phyloP scores from a whole-genome alignment of 768 basidiomycete species.

The Dioszegia crocea region DNA sequence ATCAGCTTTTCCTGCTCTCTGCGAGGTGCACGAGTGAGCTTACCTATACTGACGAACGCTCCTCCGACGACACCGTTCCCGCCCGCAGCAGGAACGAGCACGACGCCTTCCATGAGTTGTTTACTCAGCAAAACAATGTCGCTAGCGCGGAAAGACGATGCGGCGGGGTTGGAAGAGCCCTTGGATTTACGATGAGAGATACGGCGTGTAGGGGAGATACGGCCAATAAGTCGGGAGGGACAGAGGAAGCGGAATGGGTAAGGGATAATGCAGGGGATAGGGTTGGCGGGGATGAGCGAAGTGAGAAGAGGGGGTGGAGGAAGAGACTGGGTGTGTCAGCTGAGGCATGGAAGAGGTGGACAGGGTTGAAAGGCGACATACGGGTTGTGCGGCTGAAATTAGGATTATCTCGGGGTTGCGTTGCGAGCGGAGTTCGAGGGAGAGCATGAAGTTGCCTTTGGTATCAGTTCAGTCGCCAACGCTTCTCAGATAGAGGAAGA shows the following conservation, averaged over 20 bases:
- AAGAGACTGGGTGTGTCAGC: constrained; percentile 26
- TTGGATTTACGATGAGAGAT: background rate
- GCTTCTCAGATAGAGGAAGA: too few relatives aligned
- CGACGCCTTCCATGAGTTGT: constrained; percentile 39
- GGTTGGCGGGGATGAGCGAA: constrained; percentile 15
- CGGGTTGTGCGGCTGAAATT: constrained; percentile 36
- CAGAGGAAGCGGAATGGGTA: constrained; percentile 38
- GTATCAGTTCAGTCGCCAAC: too few relatives aligned
- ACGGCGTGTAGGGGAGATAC: constrained; percentile 3
- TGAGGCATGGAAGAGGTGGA: background rate
- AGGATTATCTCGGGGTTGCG: constrained; percentile 20
- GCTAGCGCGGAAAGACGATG: background rate
- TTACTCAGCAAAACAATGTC: constrained; percentile 38
- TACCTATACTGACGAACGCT: constrained; percentile 41
- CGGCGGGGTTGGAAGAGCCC: background rate
- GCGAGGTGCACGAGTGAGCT: constrained; percentile 3
- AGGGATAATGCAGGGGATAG: constrained; percentile 38
- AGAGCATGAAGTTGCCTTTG: constrained; percentile 48
- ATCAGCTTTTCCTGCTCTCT: background rate
- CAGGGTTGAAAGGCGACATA: constrained; percentile 8
- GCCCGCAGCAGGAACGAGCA: constrained; percentile 22
- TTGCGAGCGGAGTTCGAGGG: constrained; percentile 34
- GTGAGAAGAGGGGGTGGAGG: constrained; percentile 33
- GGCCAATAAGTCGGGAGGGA: constrained; percentile 32
- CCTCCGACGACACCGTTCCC: constrained; percentile 24